Evolutionary conservation across 1,284 basidiomycete species (phyloP).

Genomic region (Pholiota adiposa): DNA sequence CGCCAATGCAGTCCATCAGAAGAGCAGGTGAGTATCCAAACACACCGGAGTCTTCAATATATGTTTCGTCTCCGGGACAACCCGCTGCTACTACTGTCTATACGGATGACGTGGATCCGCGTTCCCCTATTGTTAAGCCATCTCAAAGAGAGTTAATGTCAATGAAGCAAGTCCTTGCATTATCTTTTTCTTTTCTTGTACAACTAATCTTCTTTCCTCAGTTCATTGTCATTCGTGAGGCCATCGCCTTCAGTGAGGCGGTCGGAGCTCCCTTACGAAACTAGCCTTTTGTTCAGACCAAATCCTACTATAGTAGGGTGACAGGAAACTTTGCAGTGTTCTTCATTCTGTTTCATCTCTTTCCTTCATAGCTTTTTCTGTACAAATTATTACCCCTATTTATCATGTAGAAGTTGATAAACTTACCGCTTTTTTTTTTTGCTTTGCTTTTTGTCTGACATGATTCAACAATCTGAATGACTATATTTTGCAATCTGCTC

Average conservation of each 20-base stretch:
- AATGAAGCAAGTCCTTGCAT: constrained; percentile 11
- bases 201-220: constrained; percentile 1
- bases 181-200: not conserved
- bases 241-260: constrained; percentile 4
- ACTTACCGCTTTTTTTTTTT: too few relatives aligned
- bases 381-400: too few relatives aligned
- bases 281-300: constrained; percentile 11
- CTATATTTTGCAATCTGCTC: too few relatives aligned
- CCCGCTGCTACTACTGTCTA: constrained; percentile 2
- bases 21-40: constrained; percentile 3
- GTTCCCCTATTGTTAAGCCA: constrained; percentile 19
- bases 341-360: not conserved
- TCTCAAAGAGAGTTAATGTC: constrained; percentile 16
- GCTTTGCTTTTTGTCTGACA: too few relatives aligned
- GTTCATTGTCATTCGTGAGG: constrained; percentile 11
- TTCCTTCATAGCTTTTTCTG: too few relatives aligned
- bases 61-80: constrained; percentile 5
- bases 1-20: not conserved
- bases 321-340: not conserved
- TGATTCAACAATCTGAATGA: too few relatives aligned
- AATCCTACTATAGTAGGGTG: not conserved
- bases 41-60: constrained; percentile 6
- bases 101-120: constrained; percentile 20
- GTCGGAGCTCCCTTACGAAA: not conserved
- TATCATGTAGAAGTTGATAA: too few relatives aligned